phyloP scores from a whole-genome alignment of 2,329 filamentous ascomycete genomes.

The Dothidotthia symphoricarpi region DNA sequence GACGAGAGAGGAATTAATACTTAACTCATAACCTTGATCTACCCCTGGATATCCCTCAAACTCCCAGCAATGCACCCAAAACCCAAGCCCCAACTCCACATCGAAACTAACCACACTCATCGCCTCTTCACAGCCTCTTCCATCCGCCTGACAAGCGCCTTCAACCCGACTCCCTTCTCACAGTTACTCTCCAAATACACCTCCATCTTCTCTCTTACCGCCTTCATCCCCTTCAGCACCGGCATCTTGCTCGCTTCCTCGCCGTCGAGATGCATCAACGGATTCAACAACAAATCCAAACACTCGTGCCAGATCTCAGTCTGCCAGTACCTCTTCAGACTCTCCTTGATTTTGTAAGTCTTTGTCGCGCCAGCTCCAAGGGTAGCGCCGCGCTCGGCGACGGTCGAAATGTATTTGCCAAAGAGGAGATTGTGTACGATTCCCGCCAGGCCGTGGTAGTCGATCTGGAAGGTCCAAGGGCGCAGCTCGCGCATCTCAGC shows the following conservation, averaged over 20 bases:
- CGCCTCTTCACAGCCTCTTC: slow-evolving; percentile 61
- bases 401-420: slow-evolving; percentile 89
- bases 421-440: slow-evolving; percentile 87
- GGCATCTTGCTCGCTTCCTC: slow-evolving; percentile 72
- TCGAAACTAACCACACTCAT: slow-evolving; percentile 21
- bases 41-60: slow-evolving; percentile 6
- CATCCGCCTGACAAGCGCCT: slow-evolving; percentile 59
- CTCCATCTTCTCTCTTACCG: slow-evolving; percentile 77
- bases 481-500: slow-evolving; percentile 91
- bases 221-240: slow-evolving; percentile 66
- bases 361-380: slow-evolving; percentile 59
- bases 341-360: slow-evolving; percentile 77
- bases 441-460: slow-evolving; percentile 90
- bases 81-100: slow-evolving; percentile 1
- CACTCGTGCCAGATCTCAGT: slow-evolving; percentile 81
- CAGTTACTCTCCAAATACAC: slow-evolving; percentile 75
- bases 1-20: neutral
- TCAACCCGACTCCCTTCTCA: slow-evolving; percentile 69
- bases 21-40: slow-evolving; percentile 7
- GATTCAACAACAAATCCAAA: slow-evolving; percentile 86
- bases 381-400: slow-evolving; percentile 50
- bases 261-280: slow-evolving; percentile 60
- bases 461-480: slow-evolving; percentile 96
- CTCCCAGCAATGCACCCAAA: slow-evolving; percentile 14
- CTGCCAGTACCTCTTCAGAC: slow-evolving; percentile 94